phyloP scores from a whole-genome alignment of 192 early-diverging fungal genomes.

The Helicostylum pulchrum region DNA sequence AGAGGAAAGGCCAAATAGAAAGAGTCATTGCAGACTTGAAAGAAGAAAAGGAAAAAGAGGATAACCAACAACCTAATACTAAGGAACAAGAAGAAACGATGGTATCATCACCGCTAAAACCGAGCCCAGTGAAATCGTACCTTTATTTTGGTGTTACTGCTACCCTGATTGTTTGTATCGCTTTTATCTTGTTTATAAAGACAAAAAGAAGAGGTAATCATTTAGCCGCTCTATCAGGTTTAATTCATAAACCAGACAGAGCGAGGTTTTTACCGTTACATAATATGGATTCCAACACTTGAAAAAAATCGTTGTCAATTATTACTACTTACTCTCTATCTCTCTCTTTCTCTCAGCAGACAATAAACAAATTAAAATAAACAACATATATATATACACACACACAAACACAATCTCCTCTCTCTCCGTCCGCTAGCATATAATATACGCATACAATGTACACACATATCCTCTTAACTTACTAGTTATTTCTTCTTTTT shows the following conservation, averaged over 20 bases:
- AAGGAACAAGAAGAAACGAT: not conserved
- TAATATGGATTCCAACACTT: conserved; percentile 22
- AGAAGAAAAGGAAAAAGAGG: conserved; percentile 6
- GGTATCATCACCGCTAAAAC: not conserved
- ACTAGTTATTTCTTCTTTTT: too few species aligned
- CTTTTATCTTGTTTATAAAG: conserved; percentile 20
- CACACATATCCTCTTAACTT: too few species aligned
- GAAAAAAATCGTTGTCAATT: not conserved
- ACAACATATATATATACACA: too few species aligned
- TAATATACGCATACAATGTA: too few species aligned
- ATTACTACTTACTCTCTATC: too few species aligned
- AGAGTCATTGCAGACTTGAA: not conserved
- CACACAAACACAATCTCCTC: too few species aligned
- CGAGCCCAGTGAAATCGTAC: not conserved
- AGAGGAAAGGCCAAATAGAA: conserved; percentile 5
- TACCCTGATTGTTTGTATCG: conserved; percentile 12
- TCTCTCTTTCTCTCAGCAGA: too few species aligned
- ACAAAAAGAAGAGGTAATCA: not conserved
- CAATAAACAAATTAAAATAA: too few species aligned
- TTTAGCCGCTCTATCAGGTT: conserved; percentile 17
- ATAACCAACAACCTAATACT: not conserved
- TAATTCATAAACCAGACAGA: conserved; percentile 23
- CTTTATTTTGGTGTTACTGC: conserved; percentile 8
- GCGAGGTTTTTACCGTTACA: conserved; percentile 30
- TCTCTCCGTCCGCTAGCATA: too few species aligned